phyloP scores from a whole-genome alignment of 441 rosid species.

The Brassica balearica region DNA sequence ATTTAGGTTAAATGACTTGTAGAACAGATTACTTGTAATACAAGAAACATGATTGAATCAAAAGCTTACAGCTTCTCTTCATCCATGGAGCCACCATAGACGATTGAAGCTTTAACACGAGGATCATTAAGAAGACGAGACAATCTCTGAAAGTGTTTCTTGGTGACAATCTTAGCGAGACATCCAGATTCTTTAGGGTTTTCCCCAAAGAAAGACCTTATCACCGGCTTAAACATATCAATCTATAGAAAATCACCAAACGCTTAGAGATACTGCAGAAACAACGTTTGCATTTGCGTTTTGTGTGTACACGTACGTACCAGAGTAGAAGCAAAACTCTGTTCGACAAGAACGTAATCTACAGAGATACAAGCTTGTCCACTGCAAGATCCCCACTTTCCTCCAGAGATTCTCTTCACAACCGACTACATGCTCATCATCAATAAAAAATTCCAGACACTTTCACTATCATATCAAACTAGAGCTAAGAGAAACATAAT shows the following conservation, averaged over 20 bases:
- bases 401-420: constrained; percentile 71
- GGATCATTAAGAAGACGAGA: constrained; percentile 63
- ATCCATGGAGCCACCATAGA: constrained; percentile 68
- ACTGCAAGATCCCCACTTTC: constrained; percentile 78
- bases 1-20: not conserved
- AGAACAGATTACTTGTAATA: not conserved
- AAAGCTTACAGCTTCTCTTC: constrained; percentile 63
- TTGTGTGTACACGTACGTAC: constrained; percentile 57
- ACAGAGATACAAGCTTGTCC: constrained; percentile 84
- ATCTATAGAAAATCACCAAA: constrained; percentile 52
- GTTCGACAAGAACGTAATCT: constrained; percentile 75
- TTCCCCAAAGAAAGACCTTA: constrained; percentile 69
- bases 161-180: constrained; percentile 60
- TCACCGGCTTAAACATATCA: constrained; percentile 52
- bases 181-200: constrained; percentile 55
- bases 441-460: constrained; percentile 42
- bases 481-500: constrained; percentile 9
- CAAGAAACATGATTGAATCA: constrained; percentile 7
- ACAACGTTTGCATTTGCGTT: not conserved
- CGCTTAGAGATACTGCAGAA: constrained; percentile 9
- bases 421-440: constrained; percentile 41
- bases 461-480: not conserved
- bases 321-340: constrained; percentile 55
- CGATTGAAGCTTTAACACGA: constrained; percentile 60
- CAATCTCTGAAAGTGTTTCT: constrained; percentile 62